Evolutionary conservation across 495 filamentous ascomycete genomes (phyloP), one percentile per base, ranked within the genome.

Genomic region (Penicillium antarcticum): DNA sequence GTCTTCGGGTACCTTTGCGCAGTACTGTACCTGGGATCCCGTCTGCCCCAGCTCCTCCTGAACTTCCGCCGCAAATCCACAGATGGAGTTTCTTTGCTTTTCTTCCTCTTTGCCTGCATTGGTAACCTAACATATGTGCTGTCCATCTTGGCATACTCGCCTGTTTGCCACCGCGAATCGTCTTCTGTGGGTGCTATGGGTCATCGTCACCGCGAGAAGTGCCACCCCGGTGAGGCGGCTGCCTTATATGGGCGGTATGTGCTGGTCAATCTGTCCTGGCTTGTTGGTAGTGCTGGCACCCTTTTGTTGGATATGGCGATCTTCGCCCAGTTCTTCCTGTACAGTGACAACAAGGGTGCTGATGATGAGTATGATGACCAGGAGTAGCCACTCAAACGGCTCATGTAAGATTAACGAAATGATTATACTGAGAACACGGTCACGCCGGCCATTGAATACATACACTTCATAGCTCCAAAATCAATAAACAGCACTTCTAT

Each of bases 41-140:
- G 94, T 5, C 62, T 97, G 9, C 94, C 94, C 0, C 94, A 98
- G 67, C 75, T 98, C 7, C 72, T 96, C 4, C 81, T 97, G 26
- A 98, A 98, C 63, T 92, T 86, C 69, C 80, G 85, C 1, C 84
- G 94, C 34, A 96, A 94, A 67, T 87, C 83, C 24, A 96, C 91
- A 1, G 92, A 96, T 26, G 94, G 92, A 2, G 83, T 98, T 5
- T 91, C 87, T 16, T 77, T 96, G 58, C 75, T 98, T 0, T 98
- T 98, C 74, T 98, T 98, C 73, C 72, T 97, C 14, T 98, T 98
- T 63, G 94, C 92, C 7, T 96, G 91, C 65, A 79, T 97, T 17
- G 94, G 94, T 3, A 98, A 98, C 61, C 57, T 92, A 47, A 96
- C 92, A 0, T 98, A 95, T 60, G 91, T 97, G 5, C 63, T 96